A percentile compares a stretch with the other conserved stretches of the same genome.
These are phyloP conservation scores for Begonia masoniana DNA, from an alignment of 306 rosid species.

Conservation along the genomic window DNA sequence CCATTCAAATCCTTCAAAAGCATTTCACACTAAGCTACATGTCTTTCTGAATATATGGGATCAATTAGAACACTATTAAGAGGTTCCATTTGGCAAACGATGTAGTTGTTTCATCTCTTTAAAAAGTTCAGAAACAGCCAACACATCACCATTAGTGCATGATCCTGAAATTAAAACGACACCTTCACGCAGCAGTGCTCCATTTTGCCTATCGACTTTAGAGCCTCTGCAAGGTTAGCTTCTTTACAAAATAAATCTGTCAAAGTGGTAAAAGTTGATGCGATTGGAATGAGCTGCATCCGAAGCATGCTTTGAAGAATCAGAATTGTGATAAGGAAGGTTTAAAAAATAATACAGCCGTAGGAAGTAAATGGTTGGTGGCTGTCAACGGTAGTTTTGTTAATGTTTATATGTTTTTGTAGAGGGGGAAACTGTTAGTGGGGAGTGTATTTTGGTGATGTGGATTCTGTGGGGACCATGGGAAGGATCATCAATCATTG, in stretches of 20 bases:
- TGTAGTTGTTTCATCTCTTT: constrained; percentile 52
- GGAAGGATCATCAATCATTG: no score
- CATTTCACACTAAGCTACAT: constrained; percentile 18
- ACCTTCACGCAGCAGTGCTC: constrained; percentile 37
- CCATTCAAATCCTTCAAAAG: constrained; percentile 41
- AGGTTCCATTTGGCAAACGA: constrained; percentile 44
- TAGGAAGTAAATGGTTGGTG: constrained; percentile 53
- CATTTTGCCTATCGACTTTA: constrained; percentile 42
- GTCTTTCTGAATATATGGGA: constrained; percentile 23
- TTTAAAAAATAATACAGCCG: constrained; percentile 29
- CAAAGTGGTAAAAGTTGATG: constrained; percentile 65
- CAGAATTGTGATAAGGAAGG: constrained; percentile 38
- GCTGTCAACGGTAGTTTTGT: constrained; percentile 4
- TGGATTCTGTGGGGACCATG: no score
- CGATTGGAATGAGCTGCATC: constrained; percentile 39
- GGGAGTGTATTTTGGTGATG: no score
- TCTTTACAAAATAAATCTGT: constrained; percentile 44
- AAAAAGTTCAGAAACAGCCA: constrained; percentile 47
- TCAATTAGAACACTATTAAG: constrained; percentile 34
- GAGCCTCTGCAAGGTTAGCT: constrained; percentile 44
- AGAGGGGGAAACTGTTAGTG: no score
- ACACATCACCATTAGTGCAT: constrained; percentile 44
- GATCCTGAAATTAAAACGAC: constrained; percentile 54
- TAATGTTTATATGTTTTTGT: no score
- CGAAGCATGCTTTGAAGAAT: constrained; percentile 40